Conservation (phyloP, 2,329 filamentous ascomycete genomes). For the Ilyonectria destructans region DNA sequence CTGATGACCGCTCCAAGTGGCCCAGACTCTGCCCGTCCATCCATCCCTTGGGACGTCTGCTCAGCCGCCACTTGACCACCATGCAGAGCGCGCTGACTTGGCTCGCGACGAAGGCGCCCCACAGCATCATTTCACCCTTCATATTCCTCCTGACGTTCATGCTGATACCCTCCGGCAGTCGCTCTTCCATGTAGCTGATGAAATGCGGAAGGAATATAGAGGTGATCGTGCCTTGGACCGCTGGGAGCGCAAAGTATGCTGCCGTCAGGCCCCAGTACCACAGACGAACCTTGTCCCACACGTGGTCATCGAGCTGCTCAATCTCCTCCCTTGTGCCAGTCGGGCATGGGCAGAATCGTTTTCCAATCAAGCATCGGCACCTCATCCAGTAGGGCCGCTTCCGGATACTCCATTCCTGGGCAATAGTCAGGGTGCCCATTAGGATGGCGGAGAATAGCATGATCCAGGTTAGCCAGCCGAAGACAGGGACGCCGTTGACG, state of each 20-base stretch:
- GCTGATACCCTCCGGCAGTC: constrained; percentile 45
- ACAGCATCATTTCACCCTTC: constrained; percentile 39
- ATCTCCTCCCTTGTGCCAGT: constrained; percentile 48
- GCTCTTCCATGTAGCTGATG: constrained; percentile 39
- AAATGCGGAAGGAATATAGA: constrained; percentile 40
- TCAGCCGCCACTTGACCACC: constrained; percentile 43
- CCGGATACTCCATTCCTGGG: constrained; percentile 47
- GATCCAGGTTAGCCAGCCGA: constrained; percentile 39
- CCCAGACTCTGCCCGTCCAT: constrained; percentile 42
- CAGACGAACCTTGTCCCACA: constrained; percentile 48
- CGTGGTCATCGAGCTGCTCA: constrained; percentile 45
- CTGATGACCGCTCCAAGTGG: constrained; percentile 30
- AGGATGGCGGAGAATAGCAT: constrained; percentile 36
- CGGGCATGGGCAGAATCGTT: constrained; percentile 46
- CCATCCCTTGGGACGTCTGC: constrained; percentile 47
- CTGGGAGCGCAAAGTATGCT: constrained; percentile 39
- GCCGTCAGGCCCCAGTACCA: constrained; percentile 45
- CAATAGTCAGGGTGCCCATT: constrained; percentile 32
- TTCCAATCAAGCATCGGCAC: constrained; percentile 47
- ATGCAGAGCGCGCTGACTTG: constrained; percentile 43
- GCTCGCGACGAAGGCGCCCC: constrained; percentile 41
- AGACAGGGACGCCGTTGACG: constrained; percentile 33
- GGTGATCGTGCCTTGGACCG: constrained; percentile 38
- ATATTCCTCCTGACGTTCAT: constrained; percentile 41
- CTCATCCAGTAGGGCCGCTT: constrained; percentile 48